phyloP scores from a whole-genome alignment of 2,329 filamentous ascomycete genomes.

The Ceratocystis huliohia region DNA sequence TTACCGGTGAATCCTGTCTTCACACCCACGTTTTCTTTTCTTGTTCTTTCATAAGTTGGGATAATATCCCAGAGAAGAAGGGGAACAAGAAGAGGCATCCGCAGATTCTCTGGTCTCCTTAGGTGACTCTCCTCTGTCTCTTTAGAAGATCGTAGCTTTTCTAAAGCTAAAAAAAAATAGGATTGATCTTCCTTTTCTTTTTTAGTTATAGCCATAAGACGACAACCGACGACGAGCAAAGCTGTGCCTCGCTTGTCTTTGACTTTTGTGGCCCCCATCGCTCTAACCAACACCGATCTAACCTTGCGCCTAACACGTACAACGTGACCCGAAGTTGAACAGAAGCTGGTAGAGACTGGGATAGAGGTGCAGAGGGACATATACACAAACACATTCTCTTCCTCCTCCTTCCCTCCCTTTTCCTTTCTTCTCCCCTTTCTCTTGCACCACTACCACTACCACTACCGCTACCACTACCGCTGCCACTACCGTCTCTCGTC shows the following conservation, averaged over 20 bases:
- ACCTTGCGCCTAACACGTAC: background rate
- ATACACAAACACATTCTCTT: background rate
- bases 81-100: background rate
- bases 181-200: background rate
- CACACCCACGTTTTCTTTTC: slow-evolving; percentile 2
- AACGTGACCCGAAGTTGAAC: slow-evolving; percentile 4
- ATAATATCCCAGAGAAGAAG: background rate
- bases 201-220: background rate
- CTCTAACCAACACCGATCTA: background rate
- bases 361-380: background rate
- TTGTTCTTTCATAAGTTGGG: background rate
- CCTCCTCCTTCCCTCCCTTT: background rate
- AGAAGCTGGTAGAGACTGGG: background rate
- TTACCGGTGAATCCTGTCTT: slow-evolving; percentile 15
- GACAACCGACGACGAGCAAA: background rate
- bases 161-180: background rate
- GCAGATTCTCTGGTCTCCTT: too few relatives aligned
- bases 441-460: background rate
- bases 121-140: background rate
- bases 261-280: slow-evolving; percentile 2
- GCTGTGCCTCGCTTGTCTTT: slow-evolving; percentile 3
- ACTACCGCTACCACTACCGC: background rate
- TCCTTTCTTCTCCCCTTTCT: background rate
- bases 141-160: background rate
- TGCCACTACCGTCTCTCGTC: background rate